Conservation (phyloP, 805 yeast genomes). For the Kuraishia hungarica region DNA sequence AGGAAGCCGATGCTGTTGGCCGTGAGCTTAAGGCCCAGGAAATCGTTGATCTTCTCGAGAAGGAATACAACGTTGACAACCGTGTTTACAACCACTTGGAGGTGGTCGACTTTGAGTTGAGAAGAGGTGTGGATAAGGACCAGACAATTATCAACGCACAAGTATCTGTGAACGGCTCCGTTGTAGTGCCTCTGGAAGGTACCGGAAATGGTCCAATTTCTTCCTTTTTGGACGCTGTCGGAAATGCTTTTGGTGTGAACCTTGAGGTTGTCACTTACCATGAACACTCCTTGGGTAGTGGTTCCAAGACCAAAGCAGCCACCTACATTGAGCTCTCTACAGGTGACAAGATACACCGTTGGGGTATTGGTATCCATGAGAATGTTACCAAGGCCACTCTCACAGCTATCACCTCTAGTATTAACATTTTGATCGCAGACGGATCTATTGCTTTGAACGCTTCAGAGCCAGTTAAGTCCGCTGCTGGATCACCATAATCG, state of each 20-base stretch:
- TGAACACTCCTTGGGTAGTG: conserved; percentile 75
- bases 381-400: conserved; percentile 85
- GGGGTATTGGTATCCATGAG: conserved; percentile 94
- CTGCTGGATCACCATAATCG: not conserved
- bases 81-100: conserved; percentile 22
- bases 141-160: conserved; percentile 37
- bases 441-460: conserved; percentile 8
- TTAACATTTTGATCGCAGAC: conserved; percentile 35
- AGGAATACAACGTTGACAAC: conserved; percentile 41
- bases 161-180: conserved; percentile 34
- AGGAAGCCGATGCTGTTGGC: conserved; percentile 59
- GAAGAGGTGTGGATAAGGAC: conserved; percentile 19
- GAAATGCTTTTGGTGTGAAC: conserved; percentile 34
- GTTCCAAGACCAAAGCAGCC: conserved; percentile 66
- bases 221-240: conserved; percentile 57
- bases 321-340: conserved; percentile 43
- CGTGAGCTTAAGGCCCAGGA: conserved; percentile 63
- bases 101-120: conserved; percentile 33
- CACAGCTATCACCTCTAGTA: conserved; percentile 55
- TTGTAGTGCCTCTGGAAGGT: conserved; percentile 37
- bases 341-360: conserved; percentile 25
- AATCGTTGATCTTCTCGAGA: conserved; percentile 56
- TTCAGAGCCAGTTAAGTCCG: conserved; percentile 1
- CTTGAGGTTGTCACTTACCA: conserved; percentile 63
- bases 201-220: conserved; percentile 80